phyloP scores from a whole-genome alignment of 2,329 filamentous ascomycete species.

The Ophiostoma sp. region DNA sequence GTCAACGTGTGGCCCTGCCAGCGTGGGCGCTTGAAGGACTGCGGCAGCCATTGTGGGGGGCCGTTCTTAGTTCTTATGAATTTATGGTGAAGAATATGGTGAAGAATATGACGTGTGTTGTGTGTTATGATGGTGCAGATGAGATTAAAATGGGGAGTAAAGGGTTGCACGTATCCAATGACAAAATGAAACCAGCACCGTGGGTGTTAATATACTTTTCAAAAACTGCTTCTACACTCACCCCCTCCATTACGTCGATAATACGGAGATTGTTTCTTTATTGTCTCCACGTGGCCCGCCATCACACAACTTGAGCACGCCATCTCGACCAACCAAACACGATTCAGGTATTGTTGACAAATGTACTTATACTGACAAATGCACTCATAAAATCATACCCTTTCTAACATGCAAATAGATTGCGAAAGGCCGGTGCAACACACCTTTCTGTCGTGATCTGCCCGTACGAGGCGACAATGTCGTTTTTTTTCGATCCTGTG shows the following conservation, averaged over 20 bases:
- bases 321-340: not conserved
- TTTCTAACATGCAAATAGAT: not conserved
- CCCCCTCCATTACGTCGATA: not conserved
- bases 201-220: not conserved
- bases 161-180: too few relatives aligned
- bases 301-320: not conserved
- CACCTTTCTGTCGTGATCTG: not conserved
- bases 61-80: too few relatives aligned
- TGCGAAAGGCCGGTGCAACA: not conserved
- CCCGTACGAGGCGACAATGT: not conserved
- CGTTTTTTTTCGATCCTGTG: not conserved
- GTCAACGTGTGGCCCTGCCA: not conserved
- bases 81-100: not conserved
- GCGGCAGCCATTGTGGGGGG: not conserved
- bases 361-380: not conserved
- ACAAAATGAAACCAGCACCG: not conserved
- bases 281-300: not conserved
- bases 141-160: too few relatives aligned
- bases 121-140: not conserved
- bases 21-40: not conserved
- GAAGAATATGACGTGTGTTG: not conserved
- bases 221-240: not conserved
- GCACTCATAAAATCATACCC: not conserved
- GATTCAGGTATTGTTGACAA: not conserved
- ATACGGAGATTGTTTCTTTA: not conserved